Base-by-base conservation (phyloP, 805 yeast genomes). In the Debaryomyces tyrocola region DNA sequence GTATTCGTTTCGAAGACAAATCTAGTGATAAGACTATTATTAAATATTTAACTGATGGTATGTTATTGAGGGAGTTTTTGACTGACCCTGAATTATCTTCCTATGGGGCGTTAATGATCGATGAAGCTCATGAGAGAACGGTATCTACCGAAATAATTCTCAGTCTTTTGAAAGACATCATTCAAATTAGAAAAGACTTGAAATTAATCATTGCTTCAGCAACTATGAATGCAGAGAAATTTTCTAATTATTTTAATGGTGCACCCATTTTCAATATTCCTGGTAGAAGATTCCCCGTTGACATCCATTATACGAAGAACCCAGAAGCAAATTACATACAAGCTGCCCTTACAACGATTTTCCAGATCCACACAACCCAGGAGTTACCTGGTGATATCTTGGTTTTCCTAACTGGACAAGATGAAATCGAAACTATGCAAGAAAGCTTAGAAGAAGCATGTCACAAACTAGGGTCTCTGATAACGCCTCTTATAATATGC, bases 61-160 rank as follows among this genome's bases (percentile, higher is more conserved):
- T 90, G 90, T 74, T 94, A 17, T 71, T 91, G 29, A 69, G 97
- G 48, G 99, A 94, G 66, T 85, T 89, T 53, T 67, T 91, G 29
- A 71, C 78, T 1, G 97, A 91, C 60, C 88, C 95, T 0, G 80
- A 80, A 37, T 66, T 91, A 35, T 65, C 75, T 1, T 69, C 67
- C 2, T 92, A 91, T 60, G 80, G 94, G 1, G 96, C 87, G 1
- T 74, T 92, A 46, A 90, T 92, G 86, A 84, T 92, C 40, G 99
- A 92, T 67, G 99, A 92, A 66, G 99, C 99, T 0, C 99, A 94
- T 62, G 99, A 94, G 63, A 77, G 99, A 47, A 94, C 98, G 0
- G 72, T 92, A 35, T 84, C 92, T n/a, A 92, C 98, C 0, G 99
- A 92, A 66, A 73, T 80, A 2, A 60, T 92, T 7, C 71, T 92